Conservation (phyloP, 257 asterid genomes). For the Solanum sitiens region DNA sequence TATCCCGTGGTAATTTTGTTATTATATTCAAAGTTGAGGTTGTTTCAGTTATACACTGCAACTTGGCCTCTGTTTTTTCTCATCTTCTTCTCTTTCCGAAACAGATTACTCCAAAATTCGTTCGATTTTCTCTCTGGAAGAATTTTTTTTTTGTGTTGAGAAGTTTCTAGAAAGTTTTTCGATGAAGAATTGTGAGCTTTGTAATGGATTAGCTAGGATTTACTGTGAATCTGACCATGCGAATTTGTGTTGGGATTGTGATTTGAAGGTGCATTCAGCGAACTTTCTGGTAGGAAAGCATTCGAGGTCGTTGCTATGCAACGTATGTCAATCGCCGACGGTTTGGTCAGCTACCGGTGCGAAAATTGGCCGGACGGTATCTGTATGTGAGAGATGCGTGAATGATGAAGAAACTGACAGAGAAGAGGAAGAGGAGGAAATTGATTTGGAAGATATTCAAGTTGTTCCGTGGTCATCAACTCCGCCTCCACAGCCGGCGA, state of each 20-base stretch:
- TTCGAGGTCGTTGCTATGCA: slow-evolving; percentile 25
- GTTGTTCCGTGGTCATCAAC: slow-evolving; percentile 10
- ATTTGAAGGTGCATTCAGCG: slow-evolving; percentile 45
- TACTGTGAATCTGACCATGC: slow-evolving; percentile 44
- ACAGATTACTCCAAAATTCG: neutral
- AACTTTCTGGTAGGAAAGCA: slow-evolving; percentile 45
- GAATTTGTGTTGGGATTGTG: slow-evolving; percentile 48
- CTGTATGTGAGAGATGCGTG: slow-evolving; percentile 19
- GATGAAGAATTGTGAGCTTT: slow-evolving; percentile 37
- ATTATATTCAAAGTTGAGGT: neutral
- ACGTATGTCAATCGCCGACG: slow-evolving; percentile 25
- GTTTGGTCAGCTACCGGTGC: slow-evolving; percentile 34
- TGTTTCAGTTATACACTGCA: neutral
- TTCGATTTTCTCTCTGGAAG: neutral
- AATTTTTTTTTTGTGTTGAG: neutral
- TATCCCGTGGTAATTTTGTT: neutral
- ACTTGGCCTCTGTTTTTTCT: neutral
- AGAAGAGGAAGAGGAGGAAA: neutral
- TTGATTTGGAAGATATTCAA: slow-evolving; percentile 10
- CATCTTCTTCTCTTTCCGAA: neutral
- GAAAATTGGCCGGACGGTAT: slow-evolving; percentile 6
- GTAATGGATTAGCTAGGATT: slow-evolving; percentile 15
- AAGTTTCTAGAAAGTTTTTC: neutral
- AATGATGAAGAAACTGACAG: neutral
- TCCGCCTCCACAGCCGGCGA: slow-evolving; percentile 20